Evolutionary conservation across 2,329 filamentous ascomycete species (phyloP), one percentile per base, ranked within the genome.

Genomic region (Raffaelea arxii): DNA sequence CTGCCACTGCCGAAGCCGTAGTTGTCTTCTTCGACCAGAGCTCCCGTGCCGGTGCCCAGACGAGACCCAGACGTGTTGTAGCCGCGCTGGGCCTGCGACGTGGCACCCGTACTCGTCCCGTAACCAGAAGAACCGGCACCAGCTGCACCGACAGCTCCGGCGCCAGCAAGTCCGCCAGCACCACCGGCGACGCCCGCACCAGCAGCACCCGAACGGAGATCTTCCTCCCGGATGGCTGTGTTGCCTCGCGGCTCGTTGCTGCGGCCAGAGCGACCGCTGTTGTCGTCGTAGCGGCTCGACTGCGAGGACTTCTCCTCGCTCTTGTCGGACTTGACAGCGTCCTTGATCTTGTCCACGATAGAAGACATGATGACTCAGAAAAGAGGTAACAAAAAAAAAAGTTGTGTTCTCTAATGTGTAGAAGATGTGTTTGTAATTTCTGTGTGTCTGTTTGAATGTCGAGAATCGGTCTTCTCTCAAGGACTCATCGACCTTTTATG

Each of bases 341-440:
- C 73, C 70, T 78, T 78, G 61, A 77, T 69, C 64, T 78, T 78
- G 68, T 78, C 72, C 58, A 77, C 62, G 57, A 79, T 64, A 55
- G 63, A 62, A 62, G 75, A 76, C 75, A 78, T 79, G 58, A 51
- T 77, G 66, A 41, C n/a, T n/a, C n/a, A n/a, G n/a, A n/a, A n/a
- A n/a, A n/a, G n/a, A n/a, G n/a, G n/a, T n/a, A n/a, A n/a, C n/a
- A n/a, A n/a, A n/a, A n/a, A n/a, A 9, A 18, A 27, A 18, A 14
- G 10, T n/a, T 24, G 4, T 24, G 24, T 21, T 18, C n/a, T n/a
- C n/a, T n/a, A n/a, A 46, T 43, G 27, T 16, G 27, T 10, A 16
- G 27, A 32, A 10, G 27, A 32, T 9, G 27, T n/a, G n/a, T n/a
- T n/a, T n/a, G n/a, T n/a, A n/a, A n/a, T n/a, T n/a, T n/a, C n/a